Evolutionary conservation across 345 rosid genomes (phyloP), one percentile per base, ranked within the genome.

Genomic region (Eucalyptus fibrosa): DNA sequence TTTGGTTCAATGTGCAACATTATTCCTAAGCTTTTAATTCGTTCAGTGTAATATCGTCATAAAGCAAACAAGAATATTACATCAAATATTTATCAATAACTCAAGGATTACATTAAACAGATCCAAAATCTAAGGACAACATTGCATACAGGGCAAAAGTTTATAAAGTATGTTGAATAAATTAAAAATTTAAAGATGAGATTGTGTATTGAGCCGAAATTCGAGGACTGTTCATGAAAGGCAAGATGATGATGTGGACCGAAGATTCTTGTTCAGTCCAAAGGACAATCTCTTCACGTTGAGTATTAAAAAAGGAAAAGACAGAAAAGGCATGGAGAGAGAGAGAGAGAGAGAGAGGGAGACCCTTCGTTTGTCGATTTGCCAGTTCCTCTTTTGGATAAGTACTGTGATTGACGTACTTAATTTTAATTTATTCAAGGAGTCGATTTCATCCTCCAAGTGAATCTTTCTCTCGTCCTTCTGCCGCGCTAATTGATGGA

Each of bases 151-250:
- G 2, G 8, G 4, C 0, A 3, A 62, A 30, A 62, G 2, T 30
- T 30, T 28, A 30, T 8, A 8, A 9, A n/a, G 8, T 8, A 16
- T 3, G 1, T n/a, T 65, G 21, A n/a, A n/a, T 15, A n/a, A 7
- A 65, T n/a, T 65, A n/a, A 15, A 65, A n/a, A 0, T n/a, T n/a
- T 0, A 17, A 65, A 2, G 23, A 8, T 5, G 21, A 7, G 19
- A 65, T 65, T 15, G 2, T 4, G 10, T 2, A n/a, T 4, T 15
- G 9, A 6, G 8, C 37, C 9, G 9, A 65, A 65, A n/a, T 65
- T 7, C 5, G 8, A 28, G 32, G 69, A 62, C 32, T 28, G 16
- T n/a, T n/a, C 37, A 15, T 8, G 5, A 65, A n/a, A n/a, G 10
- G 19, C 12, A 4, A 65, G 77, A 7, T 15, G 77, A 15, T n/a